A percentile compares a stretch with the other conserved stretches of the same genome.
Conservation (phyloP, 129 eudicot genomes). For the Scalesia atractyloides region DNA sequence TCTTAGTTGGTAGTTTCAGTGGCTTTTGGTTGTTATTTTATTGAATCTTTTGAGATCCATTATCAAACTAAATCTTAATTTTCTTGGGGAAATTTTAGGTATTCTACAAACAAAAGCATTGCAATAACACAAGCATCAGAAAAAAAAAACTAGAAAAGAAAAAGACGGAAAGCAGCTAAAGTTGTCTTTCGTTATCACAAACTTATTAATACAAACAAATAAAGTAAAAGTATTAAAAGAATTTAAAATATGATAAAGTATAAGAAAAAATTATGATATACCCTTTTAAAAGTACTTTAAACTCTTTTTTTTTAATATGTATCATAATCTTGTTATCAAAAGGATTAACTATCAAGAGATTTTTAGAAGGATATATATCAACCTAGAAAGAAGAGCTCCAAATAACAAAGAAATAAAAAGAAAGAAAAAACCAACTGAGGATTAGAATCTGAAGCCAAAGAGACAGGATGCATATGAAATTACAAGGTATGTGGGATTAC, state of each 20-base stretch:
- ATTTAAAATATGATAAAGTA: not conserved
- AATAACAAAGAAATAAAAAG: not conserved
- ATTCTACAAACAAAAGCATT: not conserved
- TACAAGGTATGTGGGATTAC: not conserved
- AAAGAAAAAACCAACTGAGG: not conserved
- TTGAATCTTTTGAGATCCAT: not conserved
- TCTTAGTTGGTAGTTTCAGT: no score
- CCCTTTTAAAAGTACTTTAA: not conserved
- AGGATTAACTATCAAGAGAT: not conserved
- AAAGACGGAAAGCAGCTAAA: conserved; percentile 4
- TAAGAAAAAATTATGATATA: not conserved
- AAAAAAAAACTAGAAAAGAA: not conserved
- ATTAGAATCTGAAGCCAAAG: not conserved
- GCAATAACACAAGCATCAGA: not conserved
- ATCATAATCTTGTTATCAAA: not conserved
- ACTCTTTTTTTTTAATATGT: not conserved
- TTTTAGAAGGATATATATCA: not conserved
- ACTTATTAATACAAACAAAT: not conserved
- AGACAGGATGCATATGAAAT: not conserved
- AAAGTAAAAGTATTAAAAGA: not conserved
- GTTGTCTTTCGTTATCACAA: conserved; percentile 3
- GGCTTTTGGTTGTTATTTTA: not conserved
- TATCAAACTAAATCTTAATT: not conserved
- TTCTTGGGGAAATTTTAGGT: not conserved
- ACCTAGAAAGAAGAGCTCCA: not conserved